phyloP scores from a whole-genome alignment of 345 rosid genomes.

The Eucalyptus viminalis region DNA sequence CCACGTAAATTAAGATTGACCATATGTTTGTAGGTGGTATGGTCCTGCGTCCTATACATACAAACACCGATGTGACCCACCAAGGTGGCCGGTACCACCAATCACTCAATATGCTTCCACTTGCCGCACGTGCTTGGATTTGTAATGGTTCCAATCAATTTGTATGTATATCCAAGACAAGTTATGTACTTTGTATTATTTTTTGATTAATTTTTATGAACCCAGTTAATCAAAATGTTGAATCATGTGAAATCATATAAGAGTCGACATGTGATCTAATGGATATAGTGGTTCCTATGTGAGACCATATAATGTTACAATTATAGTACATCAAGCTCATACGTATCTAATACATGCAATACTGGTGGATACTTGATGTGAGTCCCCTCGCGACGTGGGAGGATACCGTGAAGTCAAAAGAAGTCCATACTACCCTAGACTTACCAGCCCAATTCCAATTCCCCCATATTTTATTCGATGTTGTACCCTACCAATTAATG shows the following conservation, averaged over 20 bases:
- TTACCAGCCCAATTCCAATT: neutral
- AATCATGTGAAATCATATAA: neutral
- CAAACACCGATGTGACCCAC: neutral
- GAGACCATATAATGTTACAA: neutral
- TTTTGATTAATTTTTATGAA: neutral
- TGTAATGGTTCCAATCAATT: neutral
- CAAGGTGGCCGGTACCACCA: neutral
- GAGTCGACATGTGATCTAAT: neutral
- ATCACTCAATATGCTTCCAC: neutral
- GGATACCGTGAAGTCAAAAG: neutral
- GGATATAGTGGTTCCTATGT: neutral
- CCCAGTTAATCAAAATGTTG: neutral
- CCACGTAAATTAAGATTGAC: neutral
- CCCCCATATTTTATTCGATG: neutral
- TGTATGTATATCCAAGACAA: neutral
- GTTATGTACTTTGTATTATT: neutral
- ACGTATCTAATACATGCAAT: neutral
- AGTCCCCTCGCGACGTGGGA: neutral
- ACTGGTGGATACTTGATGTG: neutral
- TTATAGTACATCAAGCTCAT: neutral
- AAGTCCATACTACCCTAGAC: neutral
- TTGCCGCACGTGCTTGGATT: neutral
- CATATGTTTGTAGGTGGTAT: neutral
- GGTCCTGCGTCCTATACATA: neutral
- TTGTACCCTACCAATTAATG: neutral